Evolutionary conservation across 2,329 filamentous ascomycete genomes (phyloP).

Genomic region (Fonsecaea monophora): DNA sequence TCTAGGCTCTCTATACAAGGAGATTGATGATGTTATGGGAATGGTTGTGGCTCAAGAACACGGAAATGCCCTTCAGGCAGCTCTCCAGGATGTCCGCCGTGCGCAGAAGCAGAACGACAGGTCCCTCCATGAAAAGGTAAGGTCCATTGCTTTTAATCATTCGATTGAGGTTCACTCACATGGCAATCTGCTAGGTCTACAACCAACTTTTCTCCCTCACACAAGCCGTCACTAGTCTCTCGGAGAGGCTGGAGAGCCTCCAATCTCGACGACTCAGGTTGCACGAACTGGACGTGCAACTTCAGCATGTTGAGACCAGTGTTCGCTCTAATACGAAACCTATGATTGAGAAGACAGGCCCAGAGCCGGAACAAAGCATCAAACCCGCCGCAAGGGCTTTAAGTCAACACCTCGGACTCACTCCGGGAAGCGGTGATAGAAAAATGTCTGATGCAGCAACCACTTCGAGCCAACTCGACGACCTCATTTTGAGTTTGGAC

Average conservation of each 20-base stretch:
- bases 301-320: slow-evolving; percentile 3
- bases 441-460: slow-evolving; percentile 2
- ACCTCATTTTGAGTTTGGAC: background rate
- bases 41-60: slow-evolving; percentile 37
- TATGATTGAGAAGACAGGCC: background rate
- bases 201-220: slow-evolving; percentile 26
- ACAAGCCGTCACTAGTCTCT: slow-evolving; percentile 13
- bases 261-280: slow-evolving; percentile 22
- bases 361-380: background rate
- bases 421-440: background rate
- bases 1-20: slow-evolving; percentile 34
- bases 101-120: slow-evolving; percentile 7
- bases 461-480: background rate
- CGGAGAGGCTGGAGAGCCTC: slow-evolving; percentile 23
- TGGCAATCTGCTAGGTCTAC: slow-evolving; percentile 9
- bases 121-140: slow-evolving; percentile 16
- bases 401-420: slow-evolving; percentile 25
- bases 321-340: background rate
- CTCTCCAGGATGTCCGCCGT: slow-evolving; percentile 14
- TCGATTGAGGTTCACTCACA: background rate
- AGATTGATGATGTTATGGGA: slow-evolving; percentile 37
- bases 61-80: slow-evolving; percentile 13
- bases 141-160: background rate
- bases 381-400: slow-evolving; percentile 18
- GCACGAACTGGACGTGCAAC: slow-evolving; percentile 5